A percentile compares a stretch with the other conserved stretches of the same genome.
Conservation (phyloP, 768 basidiomycete species). For the Lactarius trivialis region DNA sequence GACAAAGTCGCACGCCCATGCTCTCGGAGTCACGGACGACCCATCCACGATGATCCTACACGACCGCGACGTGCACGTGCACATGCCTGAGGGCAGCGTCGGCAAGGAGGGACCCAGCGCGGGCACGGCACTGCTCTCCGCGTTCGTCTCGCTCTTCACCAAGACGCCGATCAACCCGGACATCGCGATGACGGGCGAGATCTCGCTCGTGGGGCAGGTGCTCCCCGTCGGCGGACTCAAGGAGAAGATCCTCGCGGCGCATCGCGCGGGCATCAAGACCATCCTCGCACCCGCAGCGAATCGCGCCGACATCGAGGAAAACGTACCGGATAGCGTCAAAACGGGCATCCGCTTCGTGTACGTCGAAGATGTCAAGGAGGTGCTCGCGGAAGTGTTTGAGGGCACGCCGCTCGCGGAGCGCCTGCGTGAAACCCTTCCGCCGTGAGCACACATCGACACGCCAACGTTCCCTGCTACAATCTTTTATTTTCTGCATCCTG, state of each 20-base stretch:
- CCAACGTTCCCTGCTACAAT: not conserved
- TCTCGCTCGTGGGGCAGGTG: constrained; percentile 93
- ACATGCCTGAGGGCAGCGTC: constrained; percentile 93
- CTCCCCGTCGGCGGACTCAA: constrained; percentile 94
- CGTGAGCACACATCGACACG: not conserved
- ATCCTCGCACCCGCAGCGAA: constrained; percentile 84
- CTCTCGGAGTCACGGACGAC: constrained; percentile 75
- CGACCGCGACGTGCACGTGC: constrained; percentile 87
- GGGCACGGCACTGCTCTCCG: constrained; percentile 87
- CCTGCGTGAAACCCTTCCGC: constrained; percentile 56
- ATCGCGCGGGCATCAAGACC: constrained; percentile 93
- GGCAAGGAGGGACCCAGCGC: constrained; percentile 97
- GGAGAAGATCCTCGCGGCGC: constrained; percentile 94
- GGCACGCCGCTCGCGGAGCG: constrained; percentile 50
- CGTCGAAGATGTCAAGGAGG: constrained; percentile 88
- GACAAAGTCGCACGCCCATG: constrained; percentile 86
- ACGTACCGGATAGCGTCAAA: constrained; percentile 94
- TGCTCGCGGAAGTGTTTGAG: constrained; percentile 80
- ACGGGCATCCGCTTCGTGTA: constrained; percentile 92
- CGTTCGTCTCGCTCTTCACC: constrained; percentile 88
- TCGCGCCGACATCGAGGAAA: constrained; percentile 92
- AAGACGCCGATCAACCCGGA: constrained; percentile 78
- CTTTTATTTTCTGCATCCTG: not conserved
- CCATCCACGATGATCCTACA: constrained; percentile 72
- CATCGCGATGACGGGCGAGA: constrained; percentile 98